Percentiles rank a stretch among this genome's conserved stretches.
phyloP scores from a whole-genome alignment of 768 basidiomycete species.

The Exsudoporus frostii region DNA sequence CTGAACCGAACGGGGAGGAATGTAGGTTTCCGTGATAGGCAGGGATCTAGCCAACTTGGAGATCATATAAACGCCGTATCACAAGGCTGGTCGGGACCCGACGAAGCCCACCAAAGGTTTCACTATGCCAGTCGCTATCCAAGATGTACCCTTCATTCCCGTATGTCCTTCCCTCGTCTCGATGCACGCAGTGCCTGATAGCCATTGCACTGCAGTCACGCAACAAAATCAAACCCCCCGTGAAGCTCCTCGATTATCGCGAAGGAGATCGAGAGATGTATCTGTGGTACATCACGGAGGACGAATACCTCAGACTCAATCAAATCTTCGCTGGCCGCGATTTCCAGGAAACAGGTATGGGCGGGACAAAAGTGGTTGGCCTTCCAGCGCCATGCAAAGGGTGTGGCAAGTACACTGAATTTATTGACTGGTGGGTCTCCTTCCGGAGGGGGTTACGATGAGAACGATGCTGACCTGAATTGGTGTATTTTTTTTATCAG shows the following conservation, averaged over 20 bases:
- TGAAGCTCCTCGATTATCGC: not conserved
- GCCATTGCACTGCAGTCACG: not conserved
- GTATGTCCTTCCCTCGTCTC: not conserved
- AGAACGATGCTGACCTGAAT: not conserved
- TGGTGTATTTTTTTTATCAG: not conserved
- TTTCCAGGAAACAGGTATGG: constrained; percentile 12
- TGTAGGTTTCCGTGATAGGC: not conserved
- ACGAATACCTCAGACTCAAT: constrained; percentile 16
- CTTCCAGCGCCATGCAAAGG: constrained; percentile 4
- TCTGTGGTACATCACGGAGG: constrained; percentile 20
- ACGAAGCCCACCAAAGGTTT: not conserved
- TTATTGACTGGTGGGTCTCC: constrained; percentile 7
- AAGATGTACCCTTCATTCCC: constrained; percentile 6
- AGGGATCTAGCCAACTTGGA: not conserved
- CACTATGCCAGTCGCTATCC: constrained; percentile 5
- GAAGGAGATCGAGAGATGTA: not conserved
- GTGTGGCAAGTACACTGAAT: constrained; percentile 18
- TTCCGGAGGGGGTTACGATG: not conserved
- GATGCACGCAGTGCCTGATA: not conserved
- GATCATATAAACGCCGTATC: not conserved
- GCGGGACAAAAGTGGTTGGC: constrained; percentile 13
- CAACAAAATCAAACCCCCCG: constrained; percentile 10
- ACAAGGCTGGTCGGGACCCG: too few species aligned
- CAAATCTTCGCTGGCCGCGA: constrained; percentile 10
- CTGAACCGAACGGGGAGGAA: not conserved